Conservation (phyloP, 768 basidiomycete species). For the Porphyrellus cyaneotinctus region DNA sequence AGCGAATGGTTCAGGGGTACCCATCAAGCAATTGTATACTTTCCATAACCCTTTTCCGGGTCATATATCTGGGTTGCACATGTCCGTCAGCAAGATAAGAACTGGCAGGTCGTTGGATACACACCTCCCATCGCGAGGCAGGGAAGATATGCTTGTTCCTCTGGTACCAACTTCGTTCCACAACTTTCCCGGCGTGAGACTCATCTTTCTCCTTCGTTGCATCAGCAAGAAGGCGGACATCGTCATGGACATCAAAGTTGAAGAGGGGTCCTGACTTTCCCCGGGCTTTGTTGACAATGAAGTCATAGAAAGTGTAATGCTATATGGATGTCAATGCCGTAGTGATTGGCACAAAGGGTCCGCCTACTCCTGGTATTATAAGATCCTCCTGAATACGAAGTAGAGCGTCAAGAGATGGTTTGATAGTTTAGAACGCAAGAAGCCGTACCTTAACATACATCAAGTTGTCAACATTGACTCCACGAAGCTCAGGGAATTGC, state of each 20-base stretch:
- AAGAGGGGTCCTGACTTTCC: slow-evolving; percentile 98
- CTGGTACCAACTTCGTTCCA: slow-evolving; percentile 93
- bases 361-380: slow-evolving; percentile 88
- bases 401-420: slow-evolving; percentile 1
- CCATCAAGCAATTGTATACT: slow-evolving; percentile 72
- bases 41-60: slow-evolving; percentile 90
- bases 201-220: slow-evolving; percentile 98
- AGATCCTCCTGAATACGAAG: slow-evolving; percentile 76
- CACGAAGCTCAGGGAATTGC: slow-evolving; percentile 89
- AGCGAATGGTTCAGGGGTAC: not conserved
- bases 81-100: not conserved
- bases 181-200: slow-evolving; percentile 97
- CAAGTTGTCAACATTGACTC: slow-evolving; percentile 88
- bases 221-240: slow-evolving; percentile 90
- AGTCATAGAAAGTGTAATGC: slow-evolving; percentile 98
- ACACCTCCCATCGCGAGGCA: slow-evolving; percentile 91
- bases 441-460: slow-evolving; percentile 92
- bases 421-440: not conserved
- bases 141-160: slow-evolving; percentile 98
- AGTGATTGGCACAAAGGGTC: not conserved
- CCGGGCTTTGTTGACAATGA: slow-evolving; percentile 96
- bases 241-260: slow-evolving; percentile 99
- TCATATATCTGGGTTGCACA: slow-evolving; percentile 66
- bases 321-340: slow-evolving; percentile 29
- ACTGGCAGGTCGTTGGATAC: slow-evolving; percentile 17